phyloP scores from a whole-genome alignment of 164 flowering plant genomes.

The Brasenia schreberi region DNA sequence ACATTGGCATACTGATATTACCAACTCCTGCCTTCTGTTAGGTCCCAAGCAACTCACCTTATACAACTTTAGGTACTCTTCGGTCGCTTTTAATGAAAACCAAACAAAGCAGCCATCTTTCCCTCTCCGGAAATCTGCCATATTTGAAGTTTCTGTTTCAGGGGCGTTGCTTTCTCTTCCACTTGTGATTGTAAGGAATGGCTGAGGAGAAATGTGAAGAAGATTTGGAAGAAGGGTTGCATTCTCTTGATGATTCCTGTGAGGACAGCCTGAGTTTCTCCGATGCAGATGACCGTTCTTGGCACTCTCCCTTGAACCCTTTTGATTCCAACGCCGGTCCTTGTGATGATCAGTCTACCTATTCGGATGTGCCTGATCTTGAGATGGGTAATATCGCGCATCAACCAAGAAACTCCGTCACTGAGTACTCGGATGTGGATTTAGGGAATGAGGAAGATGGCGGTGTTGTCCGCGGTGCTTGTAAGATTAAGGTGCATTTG shows the following conservation, averaged over 20 bases:
- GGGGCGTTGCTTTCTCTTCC: too few relatives aligned
- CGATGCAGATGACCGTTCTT: conserved; percentile 21
- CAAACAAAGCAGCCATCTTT: too few relatives aligned
- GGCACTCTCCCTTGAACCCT: conserved; percentile 17
- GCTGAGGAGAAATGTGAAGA: not conserved
- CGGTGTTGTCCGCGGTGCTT: not conserved
- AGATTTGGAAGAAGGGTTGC: not conserved
- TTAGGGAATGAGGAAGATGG: conserved; percentile 16
- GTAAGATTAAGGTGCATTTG: conserved; percentile 39
- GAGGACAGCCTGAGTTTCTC: conserved; percentile 12
- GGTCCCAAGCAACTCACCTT: too few relatives aligned
- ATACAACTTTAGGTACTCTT: too few relatives aligned
- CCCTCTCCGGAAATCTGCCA: too few relatives aligned
- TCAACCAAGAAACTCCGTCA: conserved; percentile 30
- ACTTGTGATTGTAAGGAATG: too few relatives aligned
- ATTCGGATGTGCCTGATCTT: conserved; percentile 29
- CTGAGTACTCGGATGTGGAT: conserved; percentile 35
- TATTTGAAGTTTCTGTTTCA: too few relatives aligned
- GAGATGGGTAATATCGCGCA: conserved; percentile 24
- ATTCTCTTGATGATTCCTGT: not conserved
- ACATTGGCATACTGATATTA: too few relatives aligned
- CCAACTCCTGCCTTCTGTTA: too few relatives aligned
- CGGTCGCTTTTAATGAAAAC: too few relatives aligned
- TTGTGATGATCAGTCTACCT: conserved; percentile 30
- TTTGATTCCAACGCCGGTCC: conserved; percentile 31